Evolutionary conservation across 805 yeast genomes (phyloP).

Genomic region (Torulaspora delbrueckii): DNA sequence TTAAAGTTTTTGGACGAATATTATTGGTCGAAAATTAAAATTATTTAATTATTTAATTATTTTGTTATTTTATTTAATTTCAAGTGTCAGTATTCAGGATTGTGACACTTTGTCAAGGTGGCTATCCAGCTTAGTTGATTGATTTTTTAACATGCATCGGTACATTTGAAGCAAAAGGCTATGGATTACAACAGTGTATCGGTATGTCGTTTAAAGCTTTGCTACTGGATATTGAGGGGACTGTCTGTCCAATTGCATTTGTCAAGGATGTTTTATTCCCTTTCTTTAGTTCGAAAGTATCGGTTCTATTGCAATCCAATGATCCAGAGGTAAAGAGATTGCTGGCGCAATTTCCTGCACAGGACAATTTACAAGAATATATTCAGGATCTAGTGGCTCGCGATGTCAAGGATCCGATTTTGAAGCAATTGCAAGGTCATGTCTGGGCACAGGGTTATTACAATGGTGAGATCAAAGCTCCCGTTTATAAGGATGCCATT

Average conservation of each 20-base stretch:
- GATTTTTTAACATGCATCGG: not conserved
- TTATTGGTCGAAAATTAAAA: not conserved
- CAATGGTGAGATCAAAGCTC: constrained; percentile 71
- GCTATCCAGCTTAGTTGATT: not conserved
- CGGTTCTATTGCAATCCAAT: constrained; percentile 34
- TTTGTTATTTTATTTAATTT: not conserved
- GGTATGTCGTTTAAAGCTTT: constrained; percentile 7
- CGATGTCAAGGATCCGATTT: constrained; percentile 72
- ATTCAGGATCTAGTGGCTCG: constrained; percentile 51
- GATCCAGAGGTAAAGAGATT: constrained; percentile 23
- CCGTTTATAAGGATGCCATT: constrained; percentile 70
- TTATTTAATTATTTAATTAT: not conserved
- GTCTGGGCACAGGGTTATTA: constrained; percentile 80
- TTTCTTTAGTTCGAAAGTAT: constrained; percentile 54
- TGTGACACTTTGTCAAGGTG: constrained; percentile 1
- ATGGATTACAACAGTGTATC: not conserved
- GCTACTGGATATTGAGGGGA: constrained; percentile 79
- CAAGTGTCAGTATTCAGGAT: not conserved
- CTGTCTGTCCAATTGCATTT: constrained; percentile 85
- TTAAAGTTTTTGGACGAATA: not conserved
- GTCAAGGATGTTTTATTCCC: constrained; percentile 79
- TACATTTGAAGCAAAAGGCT: not conserved
- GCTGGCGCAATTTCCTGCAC: constrained; percentile 30
- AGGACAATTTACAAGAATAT: constrained; percentile 40
- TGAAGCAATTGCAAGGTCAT: constrained; percentile 77